phyloP scores from a whole-genome alignment of 768 basidiomycete genomes.

The Rhodotorula kratochvilovae region DNA sequence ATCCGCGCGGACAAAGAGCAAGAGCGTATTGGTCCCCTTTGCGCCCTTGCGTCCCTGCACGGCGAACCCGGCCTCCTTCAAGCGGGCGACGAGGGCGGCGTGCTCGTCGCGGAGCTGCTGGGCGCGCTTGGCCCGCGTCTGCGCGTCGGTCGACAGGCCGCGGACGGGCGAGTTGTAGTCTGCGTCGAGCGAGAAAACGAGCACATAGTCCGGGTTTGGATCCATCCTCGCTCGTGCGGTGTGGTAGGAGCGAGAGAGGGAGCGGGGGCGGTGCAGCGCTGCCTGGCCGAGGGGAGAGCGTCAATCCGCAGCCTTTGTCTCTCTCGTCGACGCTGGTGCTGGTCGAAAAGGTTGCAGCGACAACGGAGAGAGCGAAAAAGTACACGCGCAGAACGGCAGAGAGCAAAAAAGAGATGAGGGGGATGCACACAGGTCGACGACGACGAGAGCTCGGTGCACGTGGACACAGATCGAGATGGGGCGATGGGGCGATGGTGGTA shows the following conservation, averaged over 20 bases:
- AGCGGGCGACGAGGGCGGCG: constrained; percentile 58
- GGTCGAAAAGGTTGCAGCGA: too few relatives aligned
- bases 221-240: neutral
- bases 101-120: constrained; percentile 68
- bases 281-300: too few relatives aligned
- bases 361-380: too few relatives aligned
- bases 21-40: constrained; percentile 64
- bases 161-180: constrained; percentile 20
- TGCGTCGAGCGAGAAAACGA: constrained; percentile 21
- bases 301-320: too few relatives aligned
- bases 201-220: constrained; percentile 26
- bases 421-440: neutral
- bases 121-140: constrained; percentile 53
- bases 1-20: constrained; percentile 71
- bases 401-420: too few relatives aligned
- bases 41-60: constrained; percentile 67
- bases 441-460: too few relatives aligned
- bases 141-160: neutral
- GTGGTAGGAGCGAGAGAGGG: neutral
- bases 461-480: neutral
- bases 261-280: too few relatives aligned
- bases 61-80: constrained; percentile 62
- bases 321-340: too few relatives aligned
- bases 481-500: neutral
- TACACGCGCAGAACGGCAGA: neutral